Evolutionary conservation across 2,329 filamentous ascomycete species (phyloP), one percentile per base, ranked within the genome.

Genomic region (Pseudogymnoascus destructans): DNA sequence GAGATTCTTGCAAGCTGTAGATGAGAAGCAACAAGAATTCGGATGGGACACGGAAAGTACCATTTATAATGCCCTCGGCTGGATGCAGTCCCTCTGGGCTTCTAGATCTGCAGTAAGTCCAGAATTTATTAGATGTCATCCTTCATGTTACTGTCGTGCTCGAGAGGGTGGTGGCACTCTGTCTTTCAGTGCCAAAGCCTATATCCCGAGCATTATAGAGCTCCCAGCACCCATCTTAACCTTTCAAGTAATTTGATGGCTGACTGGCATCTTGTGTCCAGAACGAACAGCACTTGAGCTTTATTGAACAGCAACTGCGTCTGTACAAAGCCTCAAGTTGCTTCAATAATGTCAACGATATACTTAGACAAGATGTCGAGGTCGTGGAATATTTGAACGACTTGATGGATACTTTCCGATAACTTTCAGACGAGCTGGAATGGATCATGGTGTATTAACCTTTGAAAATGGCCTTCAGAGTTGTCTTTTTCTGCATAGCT

Each of bases 341-440:
- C 61, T 69, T 68, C 61, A 65, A 58, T 8, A 55, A 65, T 49
- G 66, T 61, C 36, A 59, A 66, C 17, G 68, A 69, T 60, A 66
- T 70, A 17, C 33, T 70, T 54, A 65, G 63, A 54, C 61, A 65
- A 27, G 66, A 65, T 58, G 66, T 70, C 7, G 68, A 70, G 63
- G 60, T 70, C 15, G 68, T 70, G 57, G 68, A 70, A 61, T 69
- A 65, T 57, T 40, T 70, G 60, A 70, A 70, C 63, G 67, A 68
- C 59, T 61, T 70, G 56, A 63, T 68, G 38, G 68, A 69, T 63
- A 49, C 52, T 21, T 68, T 68, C 54, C 23, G 54, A 36, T 25
- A 55, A 6, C 3, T 13, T 23, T 19, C 52, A 49, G 42, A 30
- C 25, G n/a, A 30, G 46, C 5, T 6, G 11, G 38, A 21, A 9